Conservation (phyloP, 2,329 filamentous ascomycete species). For the Stemphylium vesicarium region DNA sequence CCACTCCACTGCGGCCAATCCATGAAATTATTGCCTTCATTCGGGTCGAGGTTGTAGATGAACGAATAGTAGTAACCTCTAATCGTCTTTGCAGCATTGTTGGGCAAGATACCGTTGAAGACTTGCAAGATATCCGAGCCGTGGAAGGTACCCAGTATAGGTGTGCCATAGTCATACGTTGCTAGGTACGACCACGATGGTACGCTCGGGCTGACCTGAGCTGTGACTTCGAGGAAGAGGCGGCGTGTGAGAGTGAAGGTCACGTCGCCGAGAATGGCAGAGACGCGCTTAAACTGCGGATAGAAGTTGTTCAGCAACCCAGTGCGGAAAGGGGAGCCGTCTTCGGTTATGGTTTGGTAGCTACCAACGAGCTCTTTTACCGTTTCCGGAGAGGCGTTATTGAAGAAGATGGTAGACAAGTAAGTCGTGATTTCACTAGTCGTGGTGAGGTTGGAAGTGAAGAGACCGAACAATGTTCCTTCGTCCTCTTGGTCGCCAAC, state of each 20-base stretch:
- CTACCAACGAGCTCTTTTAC: conserved; percentile 65
- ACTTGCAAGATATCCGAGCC: conserved; percentile 72
- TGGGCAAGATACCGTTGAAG: conserved; percentile 68
- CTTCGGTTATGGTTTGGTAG: conserved; percentile 64
- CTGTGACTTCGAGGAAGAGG: conserved; percentile 61
- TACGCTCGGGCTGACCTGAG: conserved; percentile 60
- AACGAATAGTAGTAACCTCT: conserved; percentile 77
- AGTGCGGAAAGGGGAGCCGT: conserved; percentile 76
- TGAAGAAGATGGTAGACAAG: conserved; percentile 67
- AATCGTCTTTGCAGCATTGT: conserved; percentile 66
- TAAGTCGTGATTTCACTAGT: conserved; percentile 67
- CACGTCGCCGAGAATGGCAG: conserved; percentile 76
- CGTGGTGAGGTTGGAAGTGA: conserved; percentile 71
- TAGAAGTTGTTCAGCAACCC: conserved; percentile 72
- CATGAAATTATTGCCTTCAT: conserved; percentile 56
- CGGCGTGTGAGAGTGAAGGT: conserved; percentile 76
- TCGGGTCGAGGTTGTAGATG: conserved; percentile 73
- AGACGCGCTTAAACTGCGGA: conserved; percentile 77
- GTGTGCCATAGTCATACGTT: conserved; percentile 73
- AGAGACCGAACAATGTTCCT: conserved; percentile 75
- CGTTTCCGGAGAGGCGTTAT: conserved; percentile 57
- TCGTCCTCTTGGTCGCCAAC: conserved; percentile 82
- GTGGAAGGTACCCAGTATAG: conserved; percentile 79
- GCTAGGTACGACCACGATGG: conserved; percentile 77
- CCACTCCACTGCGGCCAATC: conserved; percentile 63